phyloP scores from a whole-genome alignment of 1,284 basidiomycete species.

The Coriolopsis trogii region DNA sequence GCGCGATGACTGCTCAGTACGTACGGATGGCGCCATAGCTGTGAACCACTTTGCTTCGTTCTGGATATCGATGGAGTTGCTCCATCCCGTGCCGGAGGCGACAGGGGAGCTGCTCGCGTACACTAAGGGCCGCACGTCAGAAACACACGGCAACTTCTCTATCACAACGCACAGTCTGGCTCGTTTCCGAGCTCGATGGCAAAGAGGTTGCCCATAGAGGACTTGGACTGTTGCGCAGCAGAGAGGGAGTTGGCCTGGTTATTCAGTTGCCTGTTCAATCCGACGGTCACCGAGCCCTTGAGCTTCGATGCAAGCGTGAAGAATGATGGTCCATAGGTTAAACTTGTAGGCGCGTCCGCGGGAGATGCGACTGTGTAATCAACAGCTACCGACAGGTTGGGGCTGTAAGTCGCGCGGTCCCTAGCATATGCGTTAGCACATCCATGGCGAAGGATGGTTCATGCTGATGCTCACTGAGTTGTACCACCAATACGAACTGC shows the following conservation, averaged over 20 bases:
- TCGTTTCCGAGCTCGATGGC: constrained; percentile 49
- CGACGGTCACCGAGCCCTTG: constrained; percentile 42
- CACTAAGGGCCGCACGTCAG: constrained; percentile 19
- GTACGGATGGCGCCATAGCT: constrained; percentile 37
- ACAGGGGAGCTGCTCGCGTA: constrained; percentile 37
- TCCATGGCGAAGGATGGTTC: background rate
- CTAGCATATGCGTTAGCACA: constrained; percentile 20
- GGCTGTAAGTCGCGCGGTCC: constrained; percentile 45
- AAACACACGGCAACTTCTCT: background rate
- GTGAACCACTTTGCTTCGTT: constrained; percentile 43
- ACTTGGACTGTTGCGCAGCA: constrained; percentile 39
- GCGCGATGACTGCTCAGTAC: no score
- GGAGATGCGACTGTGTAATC: constrained; percentile 44
- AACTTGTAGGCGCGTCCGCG: constrained; percentile 39
- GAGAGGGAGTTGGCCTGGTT: constrained; percentile 41
- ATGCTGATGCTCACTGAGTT: constrained; percentile 39
- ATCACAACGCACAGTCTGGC: constrained; percentile 43
- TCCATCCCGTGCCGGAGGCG: constrained; percentile 35
- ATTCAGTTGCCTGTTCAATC: constrained; percentile 45
- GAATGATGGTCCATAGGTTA: constrained; percentile 46
- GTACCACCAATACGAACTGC: constrained; percentile 47
- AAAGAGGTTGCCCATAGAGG: constrained; percentile 39
- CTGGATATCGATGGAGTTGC: constrained; percentile 36
- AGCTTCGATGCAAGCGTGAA: constrained; percentile 40
- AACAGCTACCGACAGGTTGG: constrained; percentile 36